Evolutionary conservation across 2,329 filamentous ascomycete species (phyloP).

Genomic region (Alternaria sp.): DNA sequence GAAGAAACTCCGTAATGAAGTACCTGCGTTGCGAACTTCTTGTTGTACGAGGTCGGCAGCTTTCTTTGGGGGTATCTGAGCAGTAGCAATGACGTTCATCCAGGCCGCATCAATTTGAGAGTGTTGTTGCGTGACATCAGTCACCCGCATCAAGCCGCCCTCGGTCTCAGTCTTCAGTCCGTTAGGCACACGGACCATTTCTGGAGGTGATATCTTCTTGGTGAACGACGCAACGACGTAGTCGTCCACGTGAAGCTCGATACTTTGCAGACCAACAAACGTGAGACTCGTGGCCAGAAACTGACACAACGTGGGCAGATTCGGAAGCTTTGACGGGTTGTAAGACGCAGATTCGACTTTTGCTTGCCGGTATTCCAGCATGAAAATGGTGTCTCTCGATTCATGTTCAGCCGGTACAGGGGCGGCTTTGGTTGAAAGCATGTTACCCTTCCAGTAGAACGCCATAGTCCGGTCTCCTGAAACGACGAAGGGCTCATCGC

Average conservation of each 20-base stretch:
- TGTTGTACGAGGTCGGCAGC: slow-evolving; percentile 43
- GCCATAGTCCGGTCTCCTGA: slow-evolving; percentile 94
- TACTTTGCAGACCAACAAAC: slow-evolving; percentile 85
- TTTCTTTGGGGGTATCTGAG: slow-evolving; percentile 59
- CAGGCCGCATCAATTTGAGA: slow-evolving; percentile 91
- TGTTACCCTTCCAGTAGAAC: slow-evolving; percentile 99
- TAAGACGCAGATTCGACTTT: slow-evolving; percentile 56
- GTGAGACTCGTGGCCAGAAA: slow-evolving; percentile 95
- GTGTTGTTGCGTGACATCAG: slow-evolving; percentile 80
- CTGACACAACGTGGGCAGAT: slow-evolving; percentile 83
- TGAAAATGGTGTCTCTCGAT: slow-evolving; percentile 82
- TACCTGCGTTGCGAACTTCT: slow-evolving; percentile 44
- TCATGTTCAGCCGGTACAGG: slow-evolving; percentile 72
- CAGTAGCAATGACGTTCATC: slow-evolving; percentile 89
- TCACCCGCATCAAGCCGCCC: slow-evolving; percentile 87
- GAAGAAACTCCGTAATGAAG: slow-evolving; percentile 49
- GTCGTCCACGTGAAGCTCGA: slow-evolving; percentile 91
- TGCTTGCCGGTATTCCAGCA: slow-evolving; percentile 89
- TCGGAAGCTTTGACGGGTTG: slow-evolving; percentile 75
- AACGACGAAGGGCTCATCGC: slow-evolving; percentile 95
- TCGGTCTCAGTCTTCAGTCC: slow-evolving; percentile 83
- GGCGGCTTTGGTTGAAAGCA: slow-evolving; percentile 87
- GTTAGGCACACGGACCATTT: slow-evolving; percentile 73
- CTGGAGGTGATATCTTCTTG: slow-evolving; percentile 85
- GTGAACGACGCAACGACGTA: slow-evolving; percentile 78